These are phyloP conservation scores for Beta corolliflora DNA, from an alignment of 179 eudicot species.

Conservation along the genomic window DNA sequence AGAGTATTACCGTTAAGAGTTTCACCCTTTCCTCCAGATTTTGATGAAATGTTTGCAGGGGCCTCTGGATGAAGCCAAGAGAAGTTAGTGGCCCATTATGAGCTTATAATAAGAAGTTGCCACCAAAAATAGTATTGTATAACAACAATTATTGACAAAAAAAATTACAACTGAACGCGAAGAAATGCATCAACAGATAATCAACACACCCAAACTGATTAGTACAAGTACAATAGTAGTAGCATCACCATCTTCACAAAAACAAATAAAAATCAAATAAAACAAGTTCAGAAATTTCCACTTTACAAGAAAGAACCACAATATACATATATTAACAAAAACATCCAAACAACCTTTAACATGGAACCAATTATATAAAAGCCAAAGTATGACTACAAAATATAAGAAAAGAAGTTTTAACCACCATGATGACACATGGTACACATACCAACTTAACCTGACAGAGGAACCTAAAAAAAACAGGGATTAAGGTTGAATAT, in stretches of 20 bases:
- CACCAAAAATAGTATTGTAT: background rate
- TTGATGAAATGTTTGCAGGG: slow-evolving; percentile 28
- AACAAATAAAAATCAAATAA: background rate
- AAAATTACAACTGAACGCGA: background rate
- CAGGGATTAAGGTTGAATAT: background rate
- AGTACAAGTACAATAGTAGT: background rate
- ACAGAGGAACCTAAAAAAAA: background rate
- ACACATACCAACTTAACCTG: background rate
- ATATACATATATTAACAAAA: background rate
- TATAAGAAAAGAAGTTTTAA: background rate
- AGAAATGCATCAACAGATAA: background rate
- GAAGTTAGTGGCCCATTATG: background rate
- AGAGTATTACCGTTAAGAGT: slow-evolving; percentile 28
- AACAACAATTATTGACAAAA: background rate
- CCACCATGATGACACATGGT: background rate
- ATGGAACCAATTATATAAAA: background rate
- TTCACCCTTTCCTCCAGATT: slow-evolving; percentile 51
- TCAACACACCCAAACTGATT: background rate
- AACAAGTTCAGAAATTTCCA: background rate
- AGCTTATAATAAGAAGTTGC: background rate
- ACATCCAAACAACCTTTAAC: background rate
- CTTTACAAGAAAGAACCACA: background rate
- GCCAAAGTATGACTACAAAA: background rate
- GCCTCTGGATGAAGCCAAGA: slow-evolving; percentile 20
- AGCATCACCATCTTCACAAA: background rate